Evolutionary conservation across 106 monocot genomes (phyloP).

Genomic region (Alisma plantagoaquatica): DNA sequence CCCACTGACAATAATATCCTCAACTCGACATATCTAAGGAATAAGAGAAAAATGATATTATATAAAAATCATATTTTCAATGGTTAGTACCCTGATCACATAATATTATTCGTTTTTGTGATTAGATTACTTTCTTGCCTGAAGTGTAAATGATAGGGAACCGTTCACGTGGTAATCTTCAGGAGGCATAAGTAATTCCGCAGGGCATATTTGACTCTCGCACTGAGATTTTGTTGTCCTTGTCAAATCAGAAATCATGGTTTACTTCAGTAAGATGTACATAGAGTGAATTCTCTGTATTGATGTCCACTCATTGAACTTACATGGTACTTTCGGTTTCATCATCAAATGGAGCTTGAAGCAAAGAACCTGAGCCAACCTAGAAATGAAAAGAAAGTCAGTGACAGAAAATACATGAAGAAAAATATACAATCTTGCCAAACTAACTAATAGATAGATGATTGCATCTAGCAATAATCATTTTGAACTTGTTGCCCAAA

Average conservation of each 20-base stretch:
- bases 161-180: slow-evolving; percentile 93
- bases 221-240: slow-evolving; percentile 51
- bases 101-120: no score
- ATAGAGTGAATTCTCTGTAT: no score
- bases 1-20: slow-evolving; percentile 62
- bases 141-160: slow-evolving; percentile 73
- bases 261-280: no score
- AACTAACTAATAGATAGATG: no score
- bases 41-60: slow-evolving; percentile 2
- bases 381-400: slow-evolving; percentile 21
- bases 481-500: no score
- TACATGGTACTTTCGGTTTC: slow-evolving; percentile 55
- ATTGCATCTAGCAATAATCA: no score
- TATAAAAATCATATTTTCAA: no score
- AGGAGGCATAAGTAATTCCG: slow-evolving; percentile 76
- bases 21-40: slow-evolving; percentile 85
- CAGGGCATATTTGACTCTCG: slow-evolving; percentile 76
- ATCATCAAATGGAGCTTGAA: slow-evolving; percentile 80
- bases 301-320: no score
- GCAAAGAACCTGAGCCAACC: slow-evolving; percentile 80
- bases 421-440: no score
- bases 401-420: neutral
- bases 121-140: slow-evolving; percentile 31
- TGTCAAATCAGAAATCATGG: slow-evolving; percentile 19
- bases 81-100: no score